Evolutionary conservation across 2,329 filamentous ascomycete genomes (phyloP), one percentile per base, ranked within the genome.

Genomic region (Diaporthe citrichinensis): DNA sequence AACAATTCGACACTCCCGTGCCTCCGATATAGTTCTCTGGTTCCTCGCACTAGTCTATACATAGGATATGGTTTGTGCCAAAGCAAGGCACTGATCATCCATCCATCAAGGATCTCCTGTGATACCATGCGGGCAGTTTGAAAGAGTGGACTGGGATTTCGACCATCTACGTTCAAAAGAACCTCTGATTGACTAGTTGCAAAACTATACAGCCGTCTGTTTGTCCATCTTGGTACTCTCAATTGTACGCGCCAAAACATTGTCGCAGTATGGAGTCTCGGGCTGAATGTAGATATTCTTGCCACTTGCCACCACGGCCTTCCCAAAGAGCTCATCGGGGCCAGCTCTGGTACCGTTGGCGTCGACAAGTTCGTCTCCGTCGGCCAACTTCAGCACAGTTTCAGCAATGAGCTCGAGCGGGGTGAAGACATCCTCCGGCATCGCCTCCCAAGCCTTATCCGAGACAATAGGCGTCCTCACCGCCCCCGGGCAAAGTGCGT

Each of bases 401-500:
- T 73, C 57, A 23, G 62, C 8, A 2, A 76, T 75, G 8, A 59
- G 39, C 28, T 75, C 68, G 17, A 65, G 3, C 25, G 73, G 75
- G 9, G 68, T 76, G 53, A 75, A 75, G 20, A 55, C 25, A 25
- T 73, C 72, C 25, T 71, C 75, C 12, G 73, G 73, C 58, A 69
- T 61, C 2, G 20, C 28, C 8, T 58, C 53, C 75, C 73, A 75
- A 6, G 46, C 71, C 3, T 51, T 25, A 5, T 58, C 51, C 1
- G 68, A 15, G 23, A 76, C 17, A 14, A 76, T 58, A 34, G 36
- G 53, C 36, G 75, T 76, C 44, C 69, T 68, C 59, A 75, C 68
- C 5, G 73, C 73, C 15, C 73, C 75, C 3, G 75, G 73, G 44
- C 55, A 58, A 25, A 76, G 72, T 14, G 73, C 44, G 73, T 76